Evolutionary conservation across 352 stramenopile species (phyloP), one percentile per base, ranked within the genome.

Genomic region (Phytophthora sp.): DNA sequence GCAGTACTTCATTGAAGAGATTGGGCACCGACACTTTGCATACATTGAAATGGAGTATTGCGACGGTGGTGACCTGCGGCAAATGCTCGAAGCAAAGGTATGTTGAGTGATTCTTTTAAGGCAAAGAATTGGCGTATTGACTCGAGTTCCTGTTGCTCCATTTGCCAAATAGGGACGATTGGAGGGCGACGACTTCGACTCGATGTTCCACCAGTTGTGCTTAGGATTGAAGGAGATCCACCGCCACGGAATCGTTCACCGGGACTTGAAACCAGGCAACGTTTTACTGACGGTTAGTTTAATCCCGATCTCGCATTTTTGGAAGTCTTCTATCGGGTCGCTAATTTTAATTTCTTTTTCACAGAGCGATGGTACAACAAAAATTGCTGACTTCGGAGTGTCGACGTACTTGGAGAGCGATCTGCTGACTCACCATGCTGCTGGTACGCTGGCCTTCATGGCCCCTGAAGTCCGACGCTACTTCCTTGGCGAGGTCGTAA

Each of bases 1-100:
- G 35, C 62, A 87, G 26, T 92, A 91, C 48, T 94, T 92, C 37
- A 79, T 90, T 37, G 86, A 94, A 46, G 74, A 89, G 37, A 77
- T 94, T n/a, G 84, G 77, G 3, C 82, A 91, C 24, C 72, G 80
- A 26, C 80, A 87, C 41, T 91, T 92, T 66, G 80, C 79, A 15
- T 94, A 93, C 76, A 90, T 94, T 31, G 82, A 90, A 54, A 91
- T 93, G 77, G 86, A 94, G 63, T 92, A 77, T 34, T 94, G 85
- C 50, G 82, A 90, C 44, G 50, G 65, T 18, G 84, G 86, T 4
- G 82, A 91, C 51, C 56, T 91, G 35, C 34, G 58, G 43, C 43
- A 74, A 49, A 59, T 70, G 42, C 63, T 91, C 15, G 51, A 74
- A 37, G 49, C 55, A 24, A 62, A 78, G 72, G 74, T 79, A 37